These are phyloP conservation scores for Epichloe festucae DNA, from an alignment of 2,329 filamentous ascomycete genomes.

Conservation along the genomic window DNA sequence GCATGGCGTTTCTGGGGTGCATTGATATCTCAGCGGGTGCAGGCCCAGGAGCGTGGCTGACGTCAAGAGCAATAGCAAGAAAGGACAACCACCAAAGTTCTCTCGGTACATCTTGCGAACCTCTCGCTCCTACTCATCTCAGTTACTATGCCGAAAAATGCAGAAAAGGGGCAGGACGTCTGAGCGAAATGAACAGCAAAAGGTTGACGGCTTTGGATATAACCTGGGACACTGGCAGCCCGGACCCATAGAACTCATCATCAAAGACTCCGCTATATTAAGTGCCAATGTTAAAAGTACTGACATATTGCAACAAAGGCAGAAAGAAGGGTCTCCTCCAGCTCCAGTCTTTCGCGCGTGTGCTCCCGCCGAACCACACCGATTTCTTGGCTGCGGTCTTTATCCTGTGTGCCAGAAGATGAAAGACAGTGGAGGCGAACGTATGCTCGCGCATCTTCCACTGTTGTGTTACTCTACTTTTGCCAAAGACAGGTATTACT, in stretches of 20 bases:
- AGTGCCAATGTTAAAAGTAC: too few species aligned
- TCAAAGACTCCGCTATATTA: too few species aligned
- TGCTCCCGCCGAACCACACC: neutral
- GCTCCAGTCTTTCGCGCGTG: neutral
- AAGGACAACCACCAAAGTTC: too few species aligned
- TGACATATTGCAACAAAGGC: too few species aligned
- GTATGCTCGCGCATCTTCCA: neutral
- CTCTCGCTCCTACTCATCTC: too few species aligned
- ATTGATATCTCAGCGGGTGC: neutral
- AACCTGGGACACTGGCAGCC: too few species aligned
- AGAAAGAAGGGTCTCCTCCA: neutral
- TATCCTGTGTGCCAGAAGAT: neutral
- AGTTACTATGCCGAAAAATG: too few species aligned
- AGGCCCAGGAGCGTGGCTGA: constrained; percentile 1
- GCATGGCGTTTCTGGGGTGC: constrained; percentile 2
- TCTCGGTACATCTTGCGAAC: too few species aligned
- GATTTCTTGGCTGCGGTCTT: neutral
- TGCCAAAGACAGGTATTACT: neutral
- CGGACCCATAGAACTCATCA: too few species aligned
- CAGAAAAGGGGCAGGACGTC: too few species aligned
- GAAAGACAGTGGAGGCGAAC: neutral
- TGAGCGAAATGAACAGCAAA: too few species aligned
- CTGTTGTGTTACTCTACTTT: neutral
- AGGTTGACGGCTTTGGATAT: too few species aligned
- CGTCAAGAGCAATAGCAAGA: neutral